Base-by-base conservation (phyloP, 495 filamentous ascomycete species). In the Tricharina praecox region DNA sequence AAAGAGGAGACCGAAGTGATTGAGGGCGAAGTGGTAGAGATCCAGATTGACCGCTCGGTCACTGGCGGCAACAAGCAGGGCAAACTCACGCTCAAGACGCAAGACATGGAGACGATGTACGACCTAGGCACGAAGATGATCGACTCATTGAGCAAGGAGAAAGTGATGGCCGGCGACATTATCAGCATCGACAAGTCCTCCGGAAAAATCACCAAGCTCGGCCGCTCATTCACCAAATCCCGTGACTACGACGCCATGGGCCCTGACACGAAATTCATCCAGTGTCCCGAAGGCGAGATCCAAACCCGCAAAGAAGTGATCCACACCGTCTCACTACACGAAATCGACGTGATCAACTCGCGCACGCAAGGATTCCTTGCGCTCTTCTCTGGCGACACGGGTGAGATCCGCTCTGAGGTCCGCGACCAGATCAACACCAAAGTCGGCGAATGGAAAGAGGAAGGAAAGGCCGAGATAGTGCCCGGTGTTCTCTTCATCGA, bases 221-320 rank as follows among this genome's bases (percentile, higher is more conserved):
- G 90, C 15, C 73, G 90, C 50, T 90, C 82, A 7, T 92, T 96
- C 59, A 88, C 90, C 18, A 96, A 94, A 63, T 85, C 85, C 18
- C 96, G 90, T 16, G 90, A 97, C 59, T 97, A 96, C 63, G 90
- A 97, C 67, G 76, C 95, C 16, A 90, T 96, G 69, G 90, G 90
- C 0, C 90, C 96, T 61, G 90, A 97, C 63, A 96, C 96, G 63
- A 90, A 96, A 41, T 90, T 90, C 3, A 90, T 97, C 49, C 45
- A 48, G 20, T 48, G 45, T 20, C 90, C 90, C 16, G 95, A 97
- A 67, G 90, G 90, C 34, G 90, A 97, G 56, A 90, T 97, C 32
- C 90, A 95, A 68, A 97, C 96, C 72, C 94, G 95, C 75, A 97
- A 97, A 70, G 90, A 97, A 67, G 88, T 96, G 47, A 90, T 97